Evolutionary conservation across 1,284 basidiomycete genomes (phyloP), one percentile per base, ranked within the genome.

Genomic region (Microbotryomycetes sp.): DNA sequence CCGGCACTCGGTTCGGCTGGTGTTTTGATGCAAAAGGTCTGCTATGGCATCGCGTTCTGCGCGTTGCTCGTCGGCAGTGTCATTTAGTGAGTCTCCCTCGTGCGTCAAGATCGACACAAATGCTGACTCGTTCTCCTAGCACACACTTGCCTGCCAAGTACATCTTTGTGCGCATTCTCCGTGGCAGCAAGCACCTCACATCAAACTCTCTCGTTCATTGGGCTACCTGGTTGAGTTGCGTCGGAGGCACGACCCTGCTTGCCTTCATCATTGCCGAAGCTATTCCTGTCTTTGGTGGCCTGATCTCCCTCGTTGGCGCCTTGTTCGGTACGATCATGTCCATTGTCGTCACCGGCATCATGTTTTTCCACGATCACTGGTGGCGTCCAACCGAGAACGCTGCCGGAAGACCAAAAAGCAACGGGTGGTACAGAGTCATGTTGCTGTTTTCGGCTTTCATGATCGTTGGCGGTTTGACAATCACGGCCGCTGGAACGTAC

Each of bases 111-210:
- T 24, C 23, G 18, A 18, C 29, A 26, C 27, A 7, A 49, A 45
- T 29, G 78, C 16, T 62, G 81, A 62, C 72, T 75, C 23, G 79
- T 82, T 68, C 82, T 83, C 67, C 70, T 11, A 82, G 80, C 68
- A 73, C 78, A 16, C 81, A 84, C 70, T 78, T 80, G 1, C 79
- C 81, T 5, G 81, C 82, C 27, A 85, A 85, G 70, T 79, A 83
- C 49, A 69, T 85, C 52, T 85, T 86, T 68, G 78, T 86, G 58
- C 79, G 83, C 11, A 66, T 81, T 56, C 81, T 86, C 70, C 79
- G 83, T n/a, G 78, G 79, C 61, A 79, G 81, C 6, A 73, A 74
- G 16, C 85, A 86, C 70, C 71, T 86, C 54, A 80, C 83, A 62
- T 76, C 76, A 16, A 81, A 85, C 67, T 83, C 83, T 0, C 27